A percentile compares a stretch with the other conserved stretches of the same genome.
Conservation (phyloP, 2,329 filamentous ascomycete genomes). For the Colletotrichum cordylinicola region DNA sequence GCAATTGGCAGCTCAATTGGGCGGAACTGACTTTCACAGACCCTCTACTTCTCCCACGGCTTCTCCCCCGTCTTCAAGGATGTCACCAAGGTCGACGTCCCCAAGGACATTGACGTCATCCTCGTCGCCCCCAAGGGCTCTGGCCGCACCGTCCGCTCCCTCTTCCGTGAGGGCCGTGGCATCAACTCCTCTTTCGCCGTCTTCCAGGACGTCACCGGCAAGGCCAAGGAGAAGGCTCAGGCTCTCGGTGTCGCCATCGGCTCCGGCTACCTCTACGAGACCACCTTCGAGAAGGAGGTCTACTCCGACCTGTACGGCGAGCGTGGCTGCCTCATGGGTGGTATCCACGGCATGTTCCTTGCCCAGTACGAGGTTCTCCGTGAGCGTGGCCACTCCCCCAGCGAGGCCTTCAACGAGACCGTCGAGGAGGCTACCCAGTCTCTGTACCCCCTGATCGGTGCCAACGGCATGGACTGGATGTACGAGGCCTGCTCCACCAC, state of each 20-base stretch:
- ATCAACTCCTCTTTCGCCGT: slow-evolving; percentile 99
- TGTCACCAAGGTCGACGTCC: slow-evolving; percentile 97
- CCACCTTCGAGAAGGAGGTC: slow-evolving; percentile 99
- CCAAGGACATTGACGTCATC: slow-evolving; percentile 96
- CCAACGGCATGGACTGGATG: slow-evolving; percentile 99
- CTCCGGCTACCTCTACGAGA: slow-evolving; percentile 99
- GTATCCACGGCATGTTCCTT: slow-evolving; percentile 99
- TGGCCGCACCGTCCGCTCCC: slow-evolving; percentile 95
- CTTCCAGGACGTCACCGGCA: slow-evolving; percentile 97
- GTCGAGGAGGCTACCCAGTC: slow-evolving; percentile 99
- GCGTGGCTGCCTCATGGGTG: slow-evolving; percentile 99
- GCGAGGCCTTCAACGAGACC: slow-evolving; percentile 99
- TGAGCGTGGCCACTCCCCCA: slow-evolving; percentile 96
- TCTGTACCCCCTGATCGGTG: slow-evolving; percentile 96
- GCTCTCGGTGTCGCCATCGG: slow-evolving; percentile 97
- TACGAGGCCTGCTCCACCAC: slow-evolving; percentile 99
- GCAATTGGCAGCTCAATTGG: neutral
- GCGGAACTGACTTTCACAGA: slow-evolving; percentile 58
- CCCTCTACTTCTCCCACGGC: slow-evolving; percentile 99
- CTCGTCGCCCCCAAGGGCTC: slow-evolving; percentile 99
- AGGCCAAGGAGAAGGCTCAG: slow-evolving; percentile 97
- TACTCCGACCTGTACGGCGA: slow-evolving; percentile 99
- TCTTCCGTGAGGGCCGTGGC: slow-evolving; percentile 98
- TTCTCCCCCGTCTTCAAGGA: slow-evolving; percentile 99
- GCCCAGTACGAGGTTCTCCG: slow-evolving; percentile 99